These are phyloP conservation scores for Talaromyces nanjingensis DNA, from an alignment of 495 filamentous ascomycete species.

Conservation along the genomic window DNA sequence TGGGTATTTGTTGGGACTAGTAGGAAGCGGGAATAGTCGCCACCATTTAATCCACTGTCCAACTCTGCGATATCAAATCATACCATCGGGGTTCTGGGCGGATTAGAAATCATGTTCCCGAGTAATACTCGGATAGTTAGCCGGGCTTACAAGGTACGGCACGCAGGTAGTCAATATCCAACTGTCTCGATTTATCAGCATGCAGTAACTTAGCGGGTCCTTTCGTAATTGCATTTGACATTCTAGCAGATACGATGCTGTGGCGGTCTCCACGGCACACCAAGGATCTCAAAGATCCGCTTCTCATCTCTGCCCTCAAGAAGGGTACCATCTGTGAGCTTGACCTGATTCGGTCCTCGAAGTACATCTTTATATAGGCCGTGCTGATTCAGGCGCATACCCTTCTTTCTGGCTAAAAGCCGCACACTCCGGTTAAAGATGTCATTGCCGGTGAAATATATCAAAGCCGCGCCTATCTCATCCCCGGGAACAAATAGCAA, in stretches of 20 bases:
- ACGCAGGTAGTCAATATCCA: neutral
- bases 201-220: neutral
- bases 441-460: conserved; percentile 96
- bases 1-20: neutral
- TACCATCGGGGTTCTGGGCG: neutral
- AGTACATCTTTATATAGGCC: conserved; percentile 74
- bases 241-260: conserved; percentile 68
- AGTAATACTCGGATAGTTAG: neutral
- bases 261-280: conserved; percentile 82
- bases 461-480: conserved; percentile 78
- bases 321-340: conserved; percentile 65
- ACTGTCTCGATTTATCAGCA: neutral
- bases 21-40: neutral
- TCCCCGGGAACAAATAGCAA: conserved; percentile 76
- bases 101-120: neutral
- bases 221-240: neutral
- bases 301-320: conserved; percentile 73
- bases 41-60: neutral
- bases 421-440: conserved; percentile 92
- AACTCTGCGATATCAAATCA: neutral
- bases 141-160: neutral
- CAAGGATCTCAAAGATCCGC: conserved; percentile 78
- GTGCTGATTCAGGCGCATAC: conserved; percentile 79
- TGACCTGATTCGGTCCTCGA: conserved; percentile 49
- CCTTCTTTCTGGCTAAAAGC: conserved; percentile 74